Percentiles rank a stretch among this genome's conserved stretches.
Conservation (phyloP, 2,329 filamentous ascomycete genomes). For the Cadophora malorum region DNA sequence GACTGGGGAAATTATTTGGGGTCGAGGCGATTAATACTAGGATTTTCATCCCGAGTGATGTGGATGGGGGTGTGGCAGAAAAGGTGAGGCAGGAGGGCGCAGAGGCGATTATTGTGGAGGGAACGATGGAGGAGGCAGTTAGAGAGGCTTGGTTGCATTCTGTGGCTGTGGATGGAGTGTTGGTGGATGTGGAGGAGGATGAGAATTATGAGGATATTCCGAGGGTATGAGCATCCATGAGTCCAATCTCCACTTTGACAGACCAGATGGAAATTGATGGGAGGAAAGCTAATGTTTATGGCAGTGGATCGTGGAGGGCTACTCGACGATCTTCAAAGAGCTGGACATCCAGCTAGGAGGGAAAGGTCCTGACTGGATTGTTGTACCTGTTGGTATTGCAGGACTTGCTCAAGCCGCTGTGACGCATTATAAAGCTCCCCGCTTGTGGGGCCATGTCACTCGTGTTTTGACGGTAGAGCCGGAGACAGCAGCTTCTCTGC, state of each 20-base stretch:
- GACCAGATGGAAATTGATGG: not conserved
- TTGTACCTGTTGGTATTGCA: conserved; percentile 10
- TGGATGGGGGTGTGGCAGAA: not conserved
- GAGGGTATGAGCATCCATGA: not conserved
- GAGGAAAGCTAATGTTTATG: not conserved
- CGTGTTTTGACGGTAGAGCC: conserved; percentile 12
- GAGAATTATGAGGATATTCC: conserved; percentile 22
- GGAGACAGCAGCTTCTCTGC: not conserved
- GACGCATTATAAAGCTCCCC: conserved; percentile 18
- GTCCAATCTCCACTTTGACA: not conserved
- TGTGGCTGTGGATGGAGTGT: conserved; percentile 17
- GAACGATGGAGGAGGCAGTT: not conserved
- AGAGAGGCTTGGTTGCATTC: conserved; percentile 21
- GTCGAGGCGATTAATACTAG: conserved; percentile 5
- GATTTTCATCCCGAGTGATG: conserved; percentile 10
- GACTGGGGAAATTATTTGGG: not conserved
- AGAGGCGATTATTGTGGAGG: conserved; percentile 7
- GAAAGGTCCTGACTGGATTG: not conserved
- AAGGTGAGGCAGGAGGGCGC: not conserved
- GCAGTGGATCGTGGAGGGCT: conserved; percentile 18
- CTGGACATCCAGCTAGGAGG: conserved; percentile 3
- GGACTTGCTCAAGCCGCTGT: conserved; percentile 17
- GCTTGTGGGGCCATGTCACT: conserved; percentile 4
- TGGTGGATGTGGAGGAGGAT: conserved; percentile 16
- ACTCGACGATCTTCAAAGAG: conserved; percentile 19